Evolutionary conservation across 163 green algal genomes (phyloP).

Genomic region (Coccomyxa subellipsoidea): DNA sequence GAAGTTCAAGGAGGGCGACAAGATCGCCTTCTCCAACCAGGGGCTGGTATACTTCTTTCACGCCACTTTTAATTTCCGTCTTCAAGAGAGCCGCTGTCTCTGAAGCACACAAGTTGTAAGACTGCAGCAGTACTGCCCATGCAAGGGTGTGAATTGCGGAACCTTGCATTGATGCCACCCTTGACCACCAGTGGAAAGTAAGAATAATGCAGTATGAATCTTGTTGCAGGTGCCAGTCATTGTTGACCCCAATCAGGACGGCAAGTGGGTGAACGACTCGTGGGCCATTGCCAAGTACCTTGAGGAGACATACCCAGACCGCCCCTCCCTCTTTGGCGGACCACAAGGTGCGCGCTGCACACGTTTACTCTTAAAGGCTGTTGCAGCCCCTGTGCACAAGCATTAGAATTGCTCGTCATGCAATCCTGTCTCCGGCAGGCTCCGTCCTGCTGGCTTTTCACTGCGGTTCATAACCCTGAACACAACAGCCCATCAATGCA

Average conservation of each 20-base stretch:
- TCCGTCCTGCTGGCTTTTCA: no score
- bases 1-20: conserved; percentile 3
- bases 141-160: no score
- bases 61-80: background rate
- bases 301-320: conserved; percentile 7
- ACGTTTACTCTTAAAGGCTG: background rate
- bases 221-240: conserved; percentile 6
- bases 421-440: no score
- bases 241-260: background rate
- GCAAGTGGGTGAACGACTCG: background rate
- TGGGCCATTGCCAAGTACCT: conserved; percentile 11
- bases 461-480: no score
- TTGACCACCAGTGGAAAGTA: no score
- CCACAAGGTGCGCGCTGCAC: conserved; percentile 4
- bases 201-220: no score
- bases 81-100: no score
- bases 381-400: background rate
- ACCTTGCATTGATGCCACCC: no score
- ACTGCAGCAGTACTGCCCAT: no score
- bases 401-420: no score
- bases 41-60: background rate
- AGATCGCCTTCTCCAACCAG: background rate
- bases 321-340: conserved; percentile 7
- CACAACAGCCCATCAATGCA: no score
- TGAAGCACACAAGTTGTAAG: no score